A percentile compares a stretch with the other conserved stretches of the same genome.
Conservation (phyloP, 2,329 filamentous ascomycete genomes). For the Epichloe gansuensis region DNA sequence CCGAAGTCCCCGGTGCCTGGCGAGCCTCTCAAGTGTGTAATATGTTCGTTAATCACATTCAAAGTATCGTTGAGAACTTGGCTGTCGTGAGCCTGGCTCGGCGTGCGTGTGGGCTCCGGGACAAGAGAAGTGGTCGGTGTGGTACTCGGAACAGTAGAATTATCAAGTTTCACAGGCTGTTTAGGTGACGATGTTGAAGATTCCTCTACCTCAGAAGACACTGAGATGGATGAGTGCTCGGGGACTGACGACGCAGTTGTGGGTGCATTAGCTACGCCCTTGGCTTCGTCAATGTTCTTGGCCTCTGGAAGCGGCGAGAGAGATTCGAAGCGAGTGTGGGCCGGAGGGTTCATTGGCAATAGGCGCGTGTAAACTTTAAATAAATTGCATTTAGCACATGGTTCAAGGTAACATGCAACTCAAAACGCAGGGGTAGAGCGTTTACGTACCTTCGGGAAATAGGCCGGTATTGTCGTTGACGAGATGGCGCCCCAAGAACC, state of each 20-base stretch:
- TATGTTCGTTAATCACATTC: constrained; percentile 94
- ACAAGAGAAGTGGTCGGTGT: constrained; percentile 18
- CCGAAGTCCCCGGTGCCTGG: constrained; percentile 39
- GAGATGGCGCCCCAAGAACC: constrained; percentile 68
- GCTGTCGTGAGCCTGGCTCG: constrained; percentile 36
- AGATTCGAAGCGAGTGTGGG: constrained; percentile 19
- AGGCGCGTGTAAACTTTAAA: constrained; percentile 48
- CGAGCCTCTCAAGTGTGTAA: constrained; percentile 64
- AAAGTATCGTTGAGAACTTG: constrained; percentile 89
- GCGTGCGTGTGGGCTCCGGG: constrained; percentile 24
- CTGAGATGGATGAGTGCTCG: constrained; percentile 15
- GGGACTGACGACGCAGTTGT: constrained; percentile 20
- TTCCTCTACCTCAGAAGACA: constrained; percentile 18
- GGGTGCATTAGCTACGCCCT: constrained; percentile 11
- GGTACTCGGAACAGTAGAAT: constrained; percentile 14
- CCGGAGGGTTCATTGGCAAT: constrained; percentile 33
- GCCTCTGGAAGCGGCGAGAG: constrained; percentile 20
- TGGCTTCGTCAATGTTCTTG: constrained; percentile 13
- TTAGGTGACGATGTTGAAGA: constrained; percentile 32
- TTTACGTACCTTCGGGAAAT: constrained; percentile 63
- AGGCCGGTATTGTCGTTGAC: constrained; percentile 63
- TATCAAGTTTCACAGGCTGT: constrained; percentile 27
- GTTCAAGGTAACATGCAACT: constrained; percentile 1
- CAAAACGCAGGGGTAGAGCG: constrained; percentile 1
- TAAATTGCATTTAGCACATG: constrained; percentile 13